A percentile compares a stretch with the other conserved stretches of the same genome.
These are phyloP conservation scores for Kurtzmaniella fragi DNA, from an alignment of 805 yeast species.

Conservation along the genomic window DNA sequence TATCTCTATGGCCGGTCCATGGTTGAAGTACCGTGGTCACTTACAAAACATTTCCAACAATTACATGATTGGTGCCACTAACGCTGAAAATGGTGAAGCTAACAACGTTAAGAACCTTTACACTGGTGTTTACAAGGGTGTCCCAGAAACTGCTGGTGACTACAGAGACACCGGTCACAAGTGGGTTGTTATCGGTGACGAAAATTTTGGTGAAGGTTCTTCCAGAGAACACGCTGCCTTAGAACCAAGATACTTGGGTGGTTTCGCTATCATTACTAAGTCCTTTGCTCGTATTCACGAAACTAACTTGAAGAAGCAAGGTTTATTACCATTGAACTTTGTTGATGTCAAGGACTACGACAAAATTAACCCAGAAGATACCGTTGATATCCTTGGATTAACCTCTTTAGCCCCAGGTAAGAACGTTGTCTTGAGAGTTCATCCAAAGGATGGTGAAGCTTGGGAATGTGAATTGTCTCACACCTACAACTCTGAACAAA, in stretches of 20 bases:
- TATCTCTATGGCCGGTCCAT: slow-evolving; percentile 99
- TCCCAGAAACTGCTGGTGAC: slow-evolving; percentile 93
- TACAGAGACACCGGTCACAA: slow-evolving; percentile 90
- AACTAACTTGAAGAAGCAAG: slow-evolving; percentile 99
- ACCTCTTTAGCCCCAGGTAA: slow-evolving; percentile 89
- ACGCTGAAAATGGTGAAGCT: slow-evolving; percentile 93
- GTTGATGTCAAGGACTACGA: slow-evolving; percentile 87
- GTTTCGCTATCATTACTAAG: slow-evolving; percentile 94
- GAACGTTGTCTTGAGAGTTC: slow-evolving; percentile 72
- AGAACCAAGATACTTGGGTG: slow-evolving; percentile 99
- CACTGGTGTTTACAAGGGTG: slow-evolving; percentile 91
- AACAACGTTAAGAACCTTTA: slow-evolving; percentile 83
- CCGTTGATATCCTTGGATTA: slow-evolving; percentile 81
- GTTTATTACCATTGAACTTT: slow-evolving; percentile 95
- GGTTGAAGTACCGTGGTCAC: slow-evolving; percentile 99
- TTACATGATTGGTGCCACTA: slow-evolving; percentile 99
- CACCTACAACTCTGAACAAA: slow-evolving; percentile 94
- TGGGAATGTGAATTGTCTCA: slow-evolving; percentile 93
- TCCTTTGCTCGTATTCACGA: slow-evolving; percentile 99
- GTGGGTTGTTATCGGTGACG: slow-evolving; percentile 99
- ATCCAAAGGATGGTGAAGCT: slow-evolving; percentile 65
- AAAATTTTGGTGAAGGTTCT: slow-evolving; percentile 99
- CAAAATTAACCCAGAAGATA: slow-evolving; percentile 87
- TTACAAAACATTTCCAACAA: slow-evolving; percentile 97
- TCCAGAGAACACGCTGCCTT: slow-evolving; percentile 99